Percentiles rank a stretch among this genome's conserved stretches.
Evolutionary conservation across 2,329 filamentous ascomycete genomes (phyloP).

Genomic region (Huntiella bhutanensis): DNA sequence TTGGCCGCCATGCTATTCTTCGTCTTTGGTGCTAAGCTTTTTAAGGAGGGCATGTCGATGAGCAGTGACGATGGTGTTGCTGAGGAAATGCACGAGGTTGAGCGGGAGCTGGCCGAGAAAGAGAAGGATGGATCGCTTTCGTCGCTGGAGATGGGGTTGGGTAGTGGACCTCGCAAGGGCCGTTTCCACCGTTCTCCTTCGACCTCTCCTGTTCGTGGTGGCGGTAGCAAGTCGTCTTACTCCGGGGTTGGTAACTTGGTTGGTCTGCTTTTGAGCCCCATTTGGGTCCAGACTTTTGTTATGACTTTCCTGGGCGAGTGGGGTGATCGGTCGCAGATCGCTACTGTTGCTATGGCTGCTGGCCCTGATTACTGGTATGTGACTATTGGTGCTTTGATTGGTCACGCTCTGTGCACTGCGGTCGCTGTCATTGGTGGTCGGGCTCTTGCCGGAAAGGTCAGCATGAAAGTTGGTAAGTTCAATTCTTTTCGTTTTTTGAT

Average conservation of each 20-base stretch:
- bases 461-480: conserved; percentile 80
- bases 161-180: conserved; percentile 51
- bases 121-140: conserved; percentile 59
- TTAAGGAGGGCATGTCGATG: conserved; percentile 80
- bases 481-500: conserved; percentile 9
- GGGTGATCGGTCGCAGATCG: conserved; percentile 95
- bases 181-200: conserved; percentile 60
- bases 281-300: conserved; percentile 96
- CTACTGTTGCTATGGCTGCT: conserved; percentile 95
- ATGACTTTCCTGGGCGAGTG: conserved; percentile 99
- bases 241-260: conserved; percentile 68
- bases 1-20: conserved; percentile 73
- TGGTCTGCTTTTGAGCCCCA: conserved; percentile 74
- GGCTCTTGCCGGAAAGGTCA: conserved; percentile 83
- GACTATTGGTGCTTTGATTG: conserved; percentile 67
- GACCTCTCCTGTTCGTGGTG: conserved; percentile 32
- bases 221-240: conserved; percentile 23
- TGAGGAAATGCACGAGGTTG: conserved; percentile 97
- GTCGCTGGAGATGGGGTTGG: conserved; percentile 56
- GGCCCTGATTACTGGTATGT: conserved; percentile 99
- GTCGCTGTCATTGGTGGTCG: conserved; percentile 81
- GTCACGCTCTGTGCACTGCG: conserved; percentile 78
- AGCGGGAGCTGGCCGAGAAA: conserved; percentile 83
- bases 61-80: conserved; percentile 72
- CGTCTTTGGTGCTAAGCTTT: conserved; percentile 67